A percentile compares a stretch with the other conserved stretches of the same genome.
Evolutionary conservation across 2,329 filamentous ascomycete species (phyloP).

Genomic region (Fusarium sp.): DNA sequence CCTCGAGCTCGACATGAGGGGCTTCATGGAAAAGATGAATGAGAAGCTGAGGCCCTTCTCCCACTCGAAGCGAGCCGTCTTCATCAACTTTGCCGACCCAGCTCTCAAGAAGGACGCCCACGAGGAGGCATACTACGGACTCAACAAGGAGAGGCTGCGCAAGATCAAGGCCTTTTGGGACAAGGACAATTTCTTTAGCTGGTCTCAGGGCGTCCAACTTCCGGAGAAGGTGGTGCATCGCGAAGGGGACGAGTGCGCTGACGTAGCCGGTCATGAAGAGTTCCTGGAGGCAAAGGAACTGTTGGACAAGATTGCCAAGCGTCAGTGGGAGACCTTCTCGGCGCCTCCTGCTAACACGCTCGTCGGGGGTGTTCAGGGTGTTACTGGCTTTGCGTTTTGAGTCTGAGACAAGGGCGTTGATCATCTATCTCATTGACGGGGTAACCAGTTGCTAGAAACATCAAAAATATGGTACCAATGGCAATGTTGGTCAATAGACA

Average conservation of each 20-base stretch:
- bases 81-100: conserved; percentile 48
- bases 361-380: background rate
- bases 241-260: background rate
- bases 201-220: conserved; percentile 41
- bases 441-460: background rate
- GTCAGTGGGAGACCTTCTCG: background rate
- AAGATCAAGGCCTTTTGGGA: conserved; percentile 47
- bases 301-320: background rate
- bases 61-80: conserved; percentile 37
- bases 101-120: conserved; percentile 6
- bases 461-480: background rate
- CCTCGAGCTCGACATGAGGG: conserved; percentile 46
- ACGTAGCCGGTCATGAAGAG: background rate
- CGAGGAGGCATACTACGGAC: conserved; percentile 49
- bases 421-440: background rate
- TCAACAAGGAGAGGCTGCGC: conserved; percentile 40
- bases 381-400: background rate
- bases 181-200: conserved; percentile 42
- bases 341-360: background rate
- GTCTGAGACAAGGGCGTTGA: background rate
- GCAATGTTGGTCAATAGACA: background rate
- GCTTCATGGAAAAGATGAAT: conserved; percentile 38
- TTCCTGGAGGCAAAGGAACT: background rate
- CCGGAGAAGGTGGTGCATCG: background rate
- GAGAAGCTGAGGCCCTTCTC: conserved; percentile 35